Base-by-base conservation (phyloP, 768 basidiomycete genomes). In the Agaricus subrufescens region DNA sequence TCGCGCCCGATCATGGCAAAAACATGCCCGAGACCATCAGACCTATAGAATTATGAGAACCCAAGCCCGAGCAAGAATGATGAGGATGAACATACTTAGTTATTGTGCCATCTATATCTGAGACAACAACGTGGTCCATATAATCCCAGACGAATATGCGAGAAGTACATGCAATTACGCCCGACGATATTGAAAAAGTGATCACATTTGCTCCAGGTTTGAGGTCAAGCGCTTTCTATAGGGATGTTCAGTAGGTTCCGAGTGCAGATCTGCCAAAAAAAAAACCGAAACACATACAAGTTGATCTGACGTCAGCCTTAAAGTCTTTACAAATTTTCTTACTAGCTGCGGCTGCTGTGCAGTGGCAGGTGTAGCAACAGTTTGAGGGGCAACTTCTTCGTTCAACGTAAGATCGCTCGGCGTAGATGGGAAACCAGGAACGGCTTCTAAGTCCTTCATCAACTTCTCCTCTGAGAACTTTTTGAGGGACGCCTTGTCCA, bases 21-120 rank as follows among this genome's bases (percentile, higher is more conserved):
- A 49, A 99, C 87, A 66, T 98, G 96, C 0, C 96, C 96, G 5
- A 98, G 75, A 1, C 93, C 96, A 70, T 98, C 96, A 1, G 95
- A 98, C 68, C 94, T 96, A 55, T 25, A 10, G 52, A 43, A 6
- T 25, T 38, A 53, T 50, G 25, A 52, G 15, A 10, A 10, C 31
- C 19, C 45, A 40, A 45, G 34, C 49, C 40, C 31, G 34, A 50
- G 30, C 37, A 34, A n/a, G 53, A 37, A 34, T 6, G 3, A 39
- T 14, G 14, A 46, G 10, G 49, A 40, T 26, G 37, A 11, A 65
- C 83, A 25, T 61, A 96, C 94, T 98, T 98, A 8, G 97, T 99
- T 66, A 99, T 99, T 1, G 96, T 99, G 5, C 97, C 97, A 65
- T 99, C 97, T 58, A 99, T 98, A 65, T 99, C 97, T 42, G 94